Evolutionary conservation across 2,329 filamentous ascomycete genomes (phyloP), one percentile per base, ranked within the genome.

Genomic region (Tympanopsis confertula): DNA sequence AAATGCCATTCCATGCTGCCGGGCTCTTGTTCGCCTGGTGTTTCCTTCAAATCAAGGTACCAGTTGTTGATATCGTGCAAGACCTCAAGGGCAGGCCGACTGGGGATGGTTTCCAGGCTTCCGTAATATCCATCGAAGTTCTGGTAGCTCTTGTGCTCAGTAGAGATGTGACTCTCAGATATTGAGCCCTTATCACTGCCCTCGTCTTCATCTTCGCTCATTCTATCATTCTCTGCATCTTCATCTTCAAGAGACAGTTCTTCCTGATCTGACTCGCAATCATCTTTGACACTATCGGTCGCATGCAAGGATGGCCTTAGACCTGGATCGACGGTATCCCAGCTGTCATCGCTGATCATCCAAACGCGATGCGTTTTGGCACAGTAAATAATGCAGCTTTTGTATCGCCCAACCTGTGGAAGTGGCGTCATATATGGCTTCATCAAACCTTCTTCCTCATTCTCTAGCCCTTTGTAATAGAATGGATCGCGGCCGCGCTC

Each of bases 351-450:
- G 7, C 39, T 38, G 5, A 41, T 45, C 5, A 53, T 45, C 19
- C 49, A 49, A 12, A 54, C 50, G 5, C 29, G 29, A 35, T 56
- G 47, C 20, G 32, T 37, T 13, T 39, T 43, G 3, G 52, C 46
- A 37, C 54, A 47, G 35, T 57, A 55, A 3, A 55, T 38, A 7
- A 55, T 43, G 13, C 46, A 40, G 17, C 42, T 44, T 13, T 39
- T 13, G 32, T 52, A 50, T 13, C 52, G 53, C 2, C 46, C 50
- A 3, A 51, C n/a, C 20, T 22, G 18, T 1, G 47, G 51, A 12
- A 54, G 39, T 4, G 50, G 43, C 37, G 52, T 56, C 41, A 52
- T 46, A 48, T 51, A 56, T 3, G 52, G 47, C 4, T 44, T 47
- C 41, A 56, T 47, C 12, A 49, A 50, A 36, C 45, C 43, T 4